Evolutionary conservation across 1,284 basidiomycete species (phyloP).

Genomic region (Trichosporon coremiiforme): DNA sequence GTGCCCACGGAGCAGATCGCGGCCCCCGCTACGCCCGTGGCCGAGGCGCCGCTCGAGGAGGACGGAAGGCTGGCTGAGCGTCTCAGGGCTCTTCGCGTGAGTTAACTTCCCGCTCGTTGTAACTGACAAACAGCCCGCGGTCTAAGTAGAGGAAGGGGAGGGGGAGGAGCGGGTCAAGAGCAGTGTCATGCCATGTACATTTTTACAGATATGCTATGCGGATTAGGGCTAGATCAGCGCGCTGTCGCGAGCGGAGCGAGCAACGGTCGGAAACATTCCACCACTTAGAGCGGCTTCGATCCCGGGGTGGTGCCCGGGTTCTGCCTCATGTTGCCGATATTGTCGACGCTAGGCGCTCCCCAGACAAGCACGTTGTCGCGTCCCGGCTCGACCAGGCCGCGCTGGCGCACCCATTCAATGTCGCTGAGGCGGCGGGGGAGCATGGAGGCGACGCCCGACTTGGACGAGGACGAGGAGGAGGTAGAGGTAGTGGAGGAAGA

Average conservation of each 20-base stretch:
- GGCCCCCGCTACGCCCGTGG: slow-evolving; percentile 48
- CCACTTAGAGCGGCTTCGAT: slow-evolving; percentile 10
- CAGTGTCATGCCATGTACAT: slow-evolving; percentile 34
- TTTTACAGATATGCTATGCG: slow-evolving; percentile 26
- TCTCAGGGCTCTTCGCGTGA: slow-evolving; percentile 49
- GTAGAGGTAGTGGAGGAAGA: not conserved
- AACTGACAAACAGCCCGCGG: slow-evolving; percentile 18
- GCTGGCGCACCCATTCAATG: slow-evolving; percentile 42
- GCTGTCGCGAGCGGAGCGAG: too few species aligned
- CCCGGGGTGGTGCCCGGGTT: slow-evolving; percentile 16
- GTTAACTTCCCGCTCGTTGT: slow-evolving; percentile 25
- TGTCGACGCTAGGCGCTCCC: slow-evolving; percentile 48
- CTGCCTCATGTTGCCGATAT: slow-evolving; percentile 39
- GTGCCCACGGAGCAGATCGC: slow-evolving; percentile 57
- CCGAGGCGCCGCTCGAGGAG: slow-evolving; percentile 46
- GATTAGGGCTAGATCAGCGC: not conserved
- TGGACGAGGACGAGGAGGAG: not conserved
- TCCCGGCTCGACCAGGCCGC: slow-evolving; percentile 41
- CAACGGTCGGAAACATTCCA: too few species aligned
- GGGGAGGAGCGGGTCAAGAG: slow-evolving; percentile 20
- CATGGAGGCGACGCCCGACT: slow-evolving; percentile 23
- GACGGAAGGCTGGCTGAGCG: slow-evolving; percentile 49
- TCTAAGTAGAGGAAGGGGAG: not conserved
- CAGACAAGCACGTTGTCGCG: slow-evolving; percentile 46
- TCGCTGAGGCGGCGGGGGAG: slow-evolving; percentile 42